Conservation (phyloP, 352 stramenopile genomes). For the Blastocystis sp. region DNA sequence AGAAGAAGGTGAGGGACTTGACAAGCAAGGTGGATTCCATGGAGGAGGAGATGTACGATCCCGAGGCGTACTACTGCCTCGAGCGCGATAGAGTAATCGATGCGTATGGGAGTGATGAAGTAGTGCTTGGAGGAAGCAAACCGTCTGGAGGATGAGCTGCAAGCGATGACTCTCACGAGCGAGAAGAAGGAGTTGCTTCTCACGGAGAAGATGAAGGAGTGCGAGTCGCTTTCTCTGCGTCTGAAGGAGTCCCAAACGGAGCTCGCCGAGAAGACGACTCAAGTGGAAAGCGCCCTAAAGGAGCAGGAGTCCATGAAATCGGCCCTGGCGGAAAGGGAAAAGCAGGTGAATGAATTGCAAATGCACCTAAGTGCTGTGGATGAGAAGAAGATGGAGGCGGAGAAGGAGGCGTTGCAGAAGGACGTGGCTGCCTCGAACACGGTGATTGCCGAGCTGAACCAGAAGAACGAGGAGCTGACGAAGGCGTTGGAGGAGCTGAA, state of each 20-base stretch:
- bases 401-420: constrained; percentile 9
- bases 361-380: background rate
- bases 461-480: constrained; percentile 11
- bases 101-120: background rate
- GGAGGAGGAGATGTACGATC: constrained; percentile 65
- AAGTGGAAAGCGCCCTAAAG: background rate
- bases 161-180: constrained; percentile 47
- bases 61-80: constrained; percentile 62
- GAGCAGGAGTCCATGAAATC: constrained; percentile 36
- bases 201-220: constrained; percentile 44
- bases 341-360: background rate
- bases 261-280: background rate
- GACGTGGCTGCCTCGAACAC: constrained; percentile 27
- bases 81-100: constrained; percentile 47
- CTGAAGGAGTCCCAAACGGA: background rate
- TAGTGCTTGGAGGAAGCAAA: constrained; percentile 51
- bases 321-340: background rate
- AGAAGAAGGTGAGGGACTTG: constrained; percentile 52
- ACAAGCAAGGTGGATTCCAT: constrained; percentile 38
- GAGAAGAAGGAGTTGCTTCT: constrained; percentile 63
- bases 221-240: constrained; percentile 9
- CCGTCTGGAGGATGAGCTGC: constrained; percentile 47
- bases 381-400: constrained; percentile 19
- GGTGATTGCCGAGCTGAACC: constrained; percentile 18
- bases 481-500: background rate